phyloP scores from a whole-genome alignment of 345 rosid genomes.

The Rhodomyrtus tomentosa region DNA sequence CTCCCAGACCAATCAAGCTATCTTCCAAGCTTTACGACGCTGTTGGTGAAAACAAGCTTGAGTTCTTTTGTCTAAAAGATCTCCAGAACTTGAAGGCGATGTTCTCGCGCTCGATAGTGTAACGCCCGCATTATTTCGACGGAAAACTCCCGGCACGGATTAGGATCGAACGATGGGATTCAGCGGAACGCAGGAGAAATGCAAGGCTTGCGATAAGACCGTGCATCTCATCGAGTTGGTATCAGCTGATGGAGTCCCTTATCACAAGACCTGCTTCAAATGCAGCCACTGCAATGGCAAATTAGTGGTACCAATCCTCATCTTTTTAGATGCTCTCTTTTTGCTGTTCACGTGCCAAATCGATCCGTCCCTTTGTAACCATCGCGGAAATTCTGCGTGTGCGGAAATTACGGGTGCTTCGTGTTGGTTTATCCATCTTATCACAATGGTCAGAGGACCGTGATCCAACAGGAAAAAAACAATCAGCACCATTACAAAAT shows the following conservation, averaged over 20 bases:
- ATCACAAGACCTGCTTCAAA: conserved; percentile 86
- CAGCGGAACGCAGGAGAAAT: conserved; percentile 60
- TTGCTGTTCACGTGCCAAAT: neutral
- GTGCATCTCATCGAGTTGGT: conserved; percentile 60
- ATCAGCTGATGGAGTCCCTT: conserved; percentile 63
- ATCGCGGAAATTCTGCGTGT: neutral
- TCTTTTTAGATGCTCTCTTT: neutral
- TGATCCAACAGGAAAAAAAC: neutral
- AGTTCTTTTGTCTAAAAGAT: neutral
- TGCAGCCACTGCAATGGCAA: conserved; percentile 79
- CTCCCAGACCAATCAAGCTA: neutral
- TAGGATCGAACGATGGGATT: conserved; percentile 21
- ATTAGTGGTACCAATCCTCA: conserved; percentile 33
- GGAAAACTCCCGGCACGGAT: neutral
- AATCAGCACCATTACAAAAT: too few species aligned
- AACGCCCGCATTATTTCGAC: neutral
- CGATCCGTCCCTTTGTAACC: neutral
- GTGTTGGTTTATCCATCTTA: neutral
- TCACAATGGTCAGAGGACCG: neutral
- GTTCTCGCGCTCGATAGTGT: neutral
- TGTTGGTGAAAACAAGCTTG: neutral
- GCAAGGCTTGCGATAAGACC: conserved; percentile 76
- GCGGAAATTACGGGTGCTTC: neutral
- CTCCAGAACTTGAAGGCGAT: neutral
- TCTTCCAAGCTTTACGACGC: neutral